A percentile compares a stretch with the other conserved stretches of the same genome.
phyloP scores from a whole-genome alignment of 306 rosid species.

The Inga leiocalycina region DNA sequence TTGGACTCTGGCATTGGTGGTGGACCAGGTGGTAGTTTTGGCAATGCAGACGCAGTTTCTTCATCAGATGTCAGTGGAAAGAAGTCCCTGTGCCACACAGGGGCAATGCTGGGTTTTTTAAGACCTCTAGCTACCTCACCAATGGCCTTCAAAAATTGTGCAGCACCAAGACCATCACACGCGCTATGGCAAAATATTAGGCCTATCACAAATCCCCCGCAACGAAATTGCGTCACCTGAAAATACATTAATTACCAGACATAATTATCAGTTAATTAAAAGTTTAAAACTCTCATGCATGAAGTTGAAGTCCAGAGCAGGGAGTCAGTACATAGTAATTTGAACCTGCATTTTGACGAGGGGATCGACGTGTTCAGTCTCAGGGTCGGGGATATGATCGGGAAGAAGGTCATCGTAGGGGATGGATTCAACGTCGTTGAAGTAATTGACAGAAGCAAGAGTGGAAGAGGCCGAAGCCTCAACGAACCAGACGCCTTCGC shows the following conservation, averaged over 20 bases:
- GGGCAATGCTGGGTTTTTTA: constrained; percentile 45
- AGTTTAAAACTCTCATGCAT: neutral
- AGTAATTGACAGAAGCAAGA: constrained; percentile 52
- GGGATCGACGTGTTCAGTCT: constrained; percentile 38
- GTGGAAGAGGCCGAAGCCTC: constrained; percentile 58
- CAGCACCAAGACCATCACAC: constrained; percentile 90
- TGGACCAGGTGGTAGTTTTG: constrained; percentile 1
- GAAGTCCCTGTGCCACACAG: constrained; percentile 70
- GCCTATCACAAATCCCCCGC: constrained; percentile 83
- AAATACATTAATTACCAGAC: neutral
- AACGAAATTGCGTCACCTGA: constrained; percentile 74
- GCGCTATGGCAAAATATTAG: constrained; percentile 69
- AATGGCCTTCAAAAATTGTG: constrained; percentile 75
- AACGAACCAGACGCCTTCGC: constrained; percentile 65
- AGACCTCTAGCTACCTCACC: constrained; percentile 68
- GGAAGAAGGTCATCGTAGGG: constrained; percentile 63
- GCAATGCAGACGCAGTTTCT: neutral
- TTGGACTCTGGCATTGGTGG: constrained; percentile 40
- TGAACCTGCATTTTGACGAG: constrained; percentile 74
- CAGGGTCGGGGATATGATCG: constrained; percentile 37
- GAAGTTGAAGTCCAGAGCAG: neutral
- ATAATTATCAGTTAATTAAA: neutral
- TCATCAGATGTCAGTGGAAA: constrained; percentile 21
- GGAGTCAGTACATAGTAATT: neutral
- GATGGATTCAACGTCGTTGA: constrained; percentile 47